Evolutionary conservation across 2,329 filamentous ascomycete genomes (phyloP).

Genomic region (Fusarium sp.): DNA sequence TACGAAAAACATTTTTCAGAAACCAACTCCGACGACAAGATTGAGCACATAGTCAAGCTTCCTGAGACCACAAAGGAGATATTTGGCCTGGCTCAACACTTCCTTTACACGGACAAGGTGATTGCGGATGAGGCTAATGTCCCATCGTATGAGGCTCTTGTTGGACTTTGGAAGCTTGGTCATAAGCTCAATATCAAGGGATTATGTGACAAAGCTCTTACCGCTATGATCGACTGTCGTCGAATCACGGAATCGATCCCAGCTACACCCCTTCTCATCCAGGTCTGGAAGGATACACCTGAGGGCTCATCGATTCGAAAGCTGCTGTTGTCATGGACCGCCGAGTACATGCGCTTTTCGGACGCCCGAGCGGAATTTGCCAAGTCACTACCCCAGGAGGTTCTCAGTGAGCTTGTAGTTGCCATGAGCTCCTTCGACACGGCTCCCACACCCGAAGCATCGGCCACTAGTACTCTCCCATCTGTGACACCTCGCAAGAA

Average conservation of each 20-base stretch:
- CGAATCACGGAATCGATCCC: conserved; percentile 66
- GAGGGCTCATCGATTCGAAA: conserved; percentile 69
- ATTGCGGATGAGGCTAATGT: conserved; percentile 56
- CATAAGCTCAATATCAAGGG: conserved; percentile 64
- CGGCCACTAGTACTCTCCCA: conserved; percentile 28
- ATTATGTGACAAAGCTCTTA: conserved; percentile 67
- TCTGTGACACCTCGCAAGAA: conserved; percentile 55
- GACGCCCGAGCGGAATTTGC: conserved; percentile 68
- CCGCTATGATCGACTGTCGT: conserved; percentile 68
- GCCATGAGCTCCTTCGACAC: conserved; percentile 68
- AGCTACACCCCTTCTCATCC: conserved; percentile 67
- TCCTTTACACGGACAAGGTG: conserved; percentile 64
- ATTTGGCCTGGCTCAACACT: conserved; percentile 67
- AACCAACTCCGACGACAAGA: conserved; percentile 49
- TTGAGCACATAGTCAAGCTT: conserved; percentile 64
- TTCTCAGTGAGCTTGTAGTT: conserved; percentile 71
- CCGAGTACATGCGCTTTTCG: conserved; percentile 71
- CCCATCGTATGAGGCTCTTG: conserved; percentile 65
- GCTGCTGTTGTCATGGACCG: conserved; percentile 70
- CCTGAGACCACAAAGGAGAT: conserved; percentile 61
- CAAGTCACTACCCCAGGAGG: conserved; percentile 70
- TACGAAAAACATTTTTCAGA: conserved; percentile 61
- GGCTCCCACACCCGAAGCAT: conserved; percentile 48
- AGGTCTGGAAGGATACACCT: conserved; percentile 72
- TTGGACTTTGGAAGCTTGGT: conserved; percentile 68